Conservation (phyloP, 768 basidiomycete species). For the Paxillus ammoniavirescens region DNA sequence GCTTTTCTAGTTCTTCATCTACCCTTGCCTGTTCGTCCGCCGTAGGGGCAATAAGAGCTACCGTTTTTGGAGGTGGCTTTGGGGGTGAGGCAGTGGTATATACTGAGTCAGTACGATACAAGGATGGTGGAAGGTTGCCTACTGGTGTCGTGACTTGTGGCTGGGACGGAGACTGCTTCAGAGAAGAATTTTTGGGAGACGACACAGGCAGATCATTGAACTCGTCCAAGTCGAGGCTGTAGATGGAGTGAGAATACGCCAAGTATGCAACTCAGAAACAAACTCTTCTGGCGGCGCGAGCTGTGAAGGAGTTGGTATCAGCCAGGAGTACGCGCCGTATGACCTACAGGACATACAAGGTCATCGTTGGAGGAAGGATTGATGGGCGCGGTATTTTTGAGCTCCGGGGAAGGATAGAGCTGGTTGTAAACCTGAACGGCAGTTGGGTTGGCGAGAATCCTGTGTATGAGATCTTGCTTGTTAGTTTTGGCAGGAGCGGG, state of each 20-base stretch:
- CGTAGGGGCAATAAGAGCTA: not conserved
- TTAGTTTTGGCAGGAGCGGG: constrained; percentile 54
- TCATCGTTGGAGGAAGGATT: constrained; percentile 22
- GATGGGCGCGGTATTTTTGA: constrained; percentile 3
- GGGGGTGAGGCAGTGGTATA: constrained; percentile 1
- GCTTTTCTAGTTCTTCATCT: constrained; percentile 55
- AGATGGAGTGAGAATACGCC: constrained; percentile 7
- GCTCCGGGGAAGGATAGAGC: constrained; percentile 33
- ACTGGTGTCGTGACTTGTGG: not conserved
- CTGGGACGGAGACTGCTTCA: constrained; percentile 5
- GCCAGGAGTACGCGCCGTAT: not conserved
- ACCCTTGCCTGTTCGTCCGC: constrained; percentile 7
- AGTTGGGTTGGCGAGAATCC: constrained; percentile 50
- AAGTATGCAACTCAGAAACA: constrained; percentile 4
- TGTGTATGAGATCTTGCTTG: constrained; percentile 66
- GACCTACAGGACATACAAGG: constrained; percentile 17
- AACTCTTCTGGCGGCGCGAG: constrained; percentile 34
- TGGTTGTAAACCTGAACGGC: constrained; percentile 52
- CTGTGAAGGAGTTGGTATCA: constrained; percentile 14
- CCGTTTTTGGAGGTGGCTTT: constrained; percentile 3
- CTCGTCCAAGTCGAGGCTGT: constrained; percentile 42
- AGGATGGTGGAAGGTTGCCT: not conserved
- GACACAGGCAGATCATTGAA: constrained; percentile 8
- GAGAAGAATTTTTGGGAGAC: not conserved
- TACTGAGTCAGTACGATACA: not conserved